Conservation (phyloP, 768 basidiomycete genomes). For the Kwoniella sp. region DNA sequence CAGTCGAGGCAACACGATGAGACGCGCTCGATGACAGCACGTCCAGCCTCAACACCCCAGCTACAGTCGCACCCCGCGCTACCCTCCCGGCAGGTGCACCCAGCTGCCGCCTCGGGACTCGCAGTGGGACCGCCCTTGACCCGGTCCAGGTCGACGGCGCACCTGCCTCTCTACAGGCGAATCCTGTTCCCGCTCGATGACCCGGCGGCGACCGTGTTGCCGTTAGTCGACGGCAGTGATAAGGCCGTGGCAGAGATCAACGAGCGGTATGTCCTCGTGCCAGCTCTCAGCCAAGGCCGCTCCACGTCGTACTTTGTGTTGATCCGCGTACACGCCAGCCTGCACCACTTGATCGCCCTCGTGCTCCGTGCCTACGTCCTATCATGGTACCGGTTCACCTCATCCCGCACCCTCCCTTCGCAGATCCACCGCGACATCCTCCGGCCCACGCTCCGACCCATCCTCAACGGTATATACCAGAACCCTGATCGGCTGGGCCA, state of each 20-base stretch:
- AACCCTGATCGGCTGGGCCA: slow-evolving; percentile 19
- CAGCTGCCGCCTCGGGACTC: too few species aligned
- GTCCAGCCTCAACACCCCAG: too few species aligned
- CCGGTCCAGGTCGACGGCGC: slow-evolving; percentile 18
- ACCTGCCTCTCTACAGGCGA: slow-evolving; percentile 35
- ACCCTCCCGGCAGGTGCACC: too few species aligned
- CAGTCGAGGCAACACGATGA: too few species aligned
- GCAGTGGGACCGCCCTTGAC: neutral
- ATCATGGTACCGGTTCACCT: slow-evolving; percentile 40
- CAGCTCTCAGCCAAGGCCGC: too few species aligned
- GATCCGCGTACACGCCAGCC: neutral
- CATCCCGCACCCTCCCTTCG: slow-evolving; percentile 34
- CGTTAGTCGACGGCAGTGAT: slow-evolving; percentile 9
- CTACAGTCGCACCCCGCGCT: too few species aligned
- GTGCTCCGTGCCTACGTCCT: slow-evolving; percentile 33
- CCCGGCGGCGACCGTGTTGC: slow-evolving; percentile 11
- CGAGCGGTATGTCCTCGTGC: slow-evolving; percentile 33
- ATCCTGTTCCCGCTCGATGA: slow-evolving; percentile 32
- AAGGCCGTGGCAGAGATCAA: slow-evolving; percentile 26
- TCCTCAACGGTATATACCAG: slow-evolving; percentile 19
- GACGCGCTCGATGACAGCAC: too few species aligned
- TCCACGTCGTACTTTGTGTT: too few species aligned
- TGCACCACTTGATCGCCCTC: slow-evolving; percentile 37
- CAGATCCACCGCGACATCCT: slow-evolving; percentile 21
- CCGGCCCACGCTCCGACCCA: slow-evolving; percentile 27